Evolutionary conservation across 441 rosid genomes (phyloP).

Genomic region (Croton setiger): DNA sequence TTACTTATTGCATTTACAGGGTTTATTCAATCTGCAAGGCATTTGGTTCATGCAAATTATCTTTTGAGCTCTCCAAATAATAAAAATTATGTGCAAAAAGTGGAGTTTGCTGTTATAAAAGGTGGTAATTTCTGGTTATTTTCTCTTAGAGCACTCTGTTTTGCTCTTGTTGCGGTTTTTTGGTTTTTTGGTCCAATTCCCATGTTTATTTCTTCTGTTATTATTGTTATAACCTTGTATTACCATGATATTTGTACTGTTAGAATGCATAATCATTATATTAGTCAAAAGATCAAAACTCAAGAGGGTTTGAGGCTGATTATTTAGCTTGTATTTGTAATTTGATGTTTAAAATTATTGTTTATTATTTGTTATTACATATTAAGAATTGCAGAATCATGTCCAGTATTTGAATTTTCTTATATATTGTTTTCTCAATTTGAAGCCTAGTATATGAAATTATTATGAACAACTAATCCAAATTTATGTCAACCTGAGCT

Average conservation of each 20-base stretch:
- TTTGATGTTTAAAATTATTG: no score
- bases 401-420: no score
- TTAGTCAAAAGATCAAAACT: slow-evolving; percentile 15
- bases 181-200: slow-evolving; percentile 51
- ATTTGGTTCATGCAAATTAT: slow-evolving; percentile 30
- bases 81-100: slow-evolving; percentile 11
- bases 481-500: no score
- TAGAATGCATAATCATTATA: slow-evolving; percentile 26
- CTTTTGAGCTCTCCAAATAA: slow-evolving; percentile 29
- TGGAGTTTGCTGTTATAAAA: slow-evolving; percentile 28
- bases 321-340: slow-evolving; percentile 10
- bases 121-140: slow-evolving; percentile 32
- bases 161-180: slow-evolving; percentile 35
- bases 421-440: no score
- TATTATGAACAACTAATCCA: no score
- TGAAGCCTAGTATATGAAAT: no score
- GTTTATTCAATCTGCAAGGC: slow-evolving; percentile 21
- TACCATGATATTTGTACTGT: slow-evolving; percentile 44
- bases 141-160: slow-evolving; percentile 40
- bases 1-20: slow-evolving; percentile 26
- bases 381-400: no score
- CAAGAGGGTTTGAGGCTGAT: slow-evolving; percentile 25
- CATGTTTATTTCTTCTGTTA: slow-evolving; percentile 40
- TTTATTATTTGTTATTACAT: no score
- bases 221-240: slow-evolving; percentile 35